Evolutionary conservation across 352 stramenopile species (phyloP).

Genomic region (Thraustotheca clavata): DNA sequence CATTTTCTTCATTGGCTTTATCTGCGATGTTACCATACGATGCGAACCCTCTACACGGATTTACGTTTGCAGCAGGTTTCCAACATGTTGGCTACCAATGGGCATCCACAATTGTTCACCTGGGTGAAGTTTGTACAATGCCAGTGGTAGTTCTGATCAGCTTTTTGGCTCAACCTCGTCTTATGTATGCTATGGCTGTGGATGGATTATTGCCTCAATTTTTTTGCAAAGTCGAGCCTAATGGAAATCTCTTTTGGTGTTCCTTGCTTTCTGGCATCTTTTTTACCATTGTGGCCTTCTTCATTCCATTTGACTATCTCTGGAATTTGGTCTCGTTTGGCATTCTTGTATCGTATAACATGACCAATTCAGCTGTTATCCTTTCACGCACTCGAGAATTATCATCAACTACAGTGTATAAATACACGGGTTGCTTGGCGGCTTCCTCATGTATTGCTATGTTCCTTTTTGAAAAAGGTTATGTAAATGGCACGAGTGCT

Average conservation of each 20-base stretch:
- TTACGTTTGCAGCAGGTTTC: conserved; percentile 20
- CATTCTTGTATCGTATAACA: conserved; percentile 41
- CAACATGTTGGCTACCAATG: conserved; percentile 17
- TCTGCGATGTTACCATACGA: conserved; percentile 48
- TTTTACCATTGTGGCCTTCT: conserved; percentile 21
- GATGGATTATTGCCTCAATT: conserved; percentile 66
- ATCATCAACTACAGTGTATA: conserved; percentile 34
- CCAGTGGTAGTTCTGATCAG: conserved; percentile 72
- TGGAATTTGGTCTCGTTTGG: conserved; percentile 37
- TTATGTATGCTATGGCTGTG: conserved; percentile 59
- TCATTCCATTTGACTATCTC: conserved; percentile 29
- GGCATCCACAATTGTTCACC: conserved; percentile 35
- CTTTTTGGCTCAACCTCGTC: conserved; percentile 57
- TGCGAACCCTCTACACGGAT: background rate
- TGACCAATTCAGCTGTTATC: conserved; percentile 32
- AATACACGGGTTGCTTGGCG: conserved; percentile 36
- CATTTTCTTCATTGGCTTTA: conserved; percentile 46
- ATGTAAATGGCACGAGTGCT: conserved; percentile 26
- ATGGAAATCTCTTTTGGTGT: conserved; percentile 29
- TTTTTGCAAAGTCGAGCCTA: conserved; percentile 35
- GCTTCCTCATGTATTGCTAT: conserved; percentile 30
- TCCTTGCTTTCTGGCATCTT: conserved; percentile 20
- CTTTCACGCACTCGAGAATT: conserved; percentile 36
- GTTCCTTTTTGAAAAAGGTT: conserved; percentile 70
- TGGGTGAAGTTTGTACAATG: conserved; percentile 61